Evolutionary conservation across 2,329 filamentous ascomycete species (phyloP), one percentile per base, ranked within the genome.

Genomic region (Penicillium sp.): DNA sequence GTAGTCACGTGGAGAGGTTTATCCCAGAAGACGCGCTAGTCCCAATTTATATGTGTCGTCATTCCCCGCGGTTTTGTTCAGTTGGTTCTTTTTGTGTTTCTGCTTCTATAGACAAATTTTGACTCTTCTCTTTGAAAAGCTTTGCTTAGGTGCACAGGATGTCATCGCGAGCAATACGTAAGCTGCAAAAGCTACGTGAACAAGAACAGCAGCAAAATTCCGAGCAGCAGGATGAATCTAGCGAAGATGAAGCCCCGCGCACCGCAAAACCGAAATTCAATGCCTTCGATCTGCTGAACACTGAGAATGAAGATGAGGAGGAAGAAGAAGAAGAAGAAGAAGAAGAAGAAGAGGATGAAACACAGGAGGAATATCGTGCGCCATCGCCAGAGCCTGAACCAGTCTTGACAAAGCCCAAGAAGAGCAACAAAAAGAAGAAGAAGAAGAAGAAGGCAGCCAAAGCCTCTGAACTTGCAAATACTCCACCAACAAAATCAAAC

Each of bases 111-210:
- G 26, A 9, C 34, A 40, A 23, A n/a, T n/a, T 39, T 35, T 30
- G 30, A 11, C 36, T 38, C 2, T 11, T 19, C 4, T 11, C 7
- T 32, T 53, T 29, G 13, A 29, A 44, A 26, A 19, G 49, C 18
- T 23, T 41, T 42, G 48, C 43, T 39, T 27, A 16, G 23, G 26
- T 19, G 36, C 1, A 4, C 51, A 62, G 52, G 39, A 88, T 88
- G 85, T 87, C 85, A 40, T 84, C 84, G 16, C 80, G 85, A 60
- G 84, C 85, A n/a, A 72, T 88, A 50, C 79, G 85, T 26, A 84
- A 84, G 67, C 78, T 84, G 51, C 84, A 86, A 67, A 80, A 80
- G 59, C 82, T 85, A 74, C 79, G 79, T 55, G 84, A 85, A 66
- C 79, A 82, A 67, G 79, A 80, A 65, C 76, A 79, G 60, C 76